Base-by-base conservation (phyloP, 1,284 basidiomycete genomes). In the Trichosporon coremiiforme region DNA sequence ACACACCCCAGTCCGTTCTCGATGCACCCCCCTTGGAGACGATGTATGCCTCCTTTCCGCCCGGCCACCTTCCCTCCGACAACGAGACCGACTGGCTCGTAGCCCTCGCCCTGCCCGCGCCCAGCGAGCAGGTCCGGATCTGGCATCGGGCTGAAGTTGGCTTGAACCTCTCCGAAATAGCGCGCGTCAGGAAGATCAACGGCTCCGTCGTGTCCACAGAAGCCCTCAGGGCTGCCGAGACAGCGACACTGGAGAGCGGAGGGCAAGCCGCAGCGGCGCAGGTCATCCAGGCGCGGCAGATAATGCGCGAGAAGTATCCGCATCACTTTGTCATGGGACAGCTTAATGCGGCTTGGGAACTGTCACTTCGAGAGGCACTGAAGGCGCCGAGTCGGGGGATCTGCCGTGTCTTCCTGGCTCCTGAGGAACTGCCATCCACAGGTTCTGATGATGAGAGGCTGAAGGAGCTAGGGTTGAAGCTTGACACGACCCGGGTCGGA, bases 91-190 rank as follows among this genome's bases (percentile, higher is more conserved):
- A 67, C 7, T 79, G 75, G 75, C 63, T 73, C 20, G 67, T 72
- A 0, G 60, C 74, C 29, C 60, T 73, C 10, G 69, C 69, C 2
- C 71, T 78, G 1, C 73, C 70, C 0, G 25, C 38, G 8, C 72
- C 76, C 0, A 65, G 67, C 5, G 53, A 66, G 50, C 78, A 78
- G 50, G 64, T 73, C 8, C 71, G 78, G 5, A 10, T 75, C 6
- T 75, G 38, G 57, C 38, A 35, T 7, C 60, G 57, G 4, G 33
- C 22, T 17, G 36, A 29, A n/a, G 45, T 55, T 2, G 36, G 31
- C 2, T 15, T 20, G 2, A 50, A 31, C 17, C 36, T 17, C 4
- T 36, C 50, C 7, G 64, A 64, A 35, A 35, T 62, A 0, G 50
- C 4, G 50, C 20, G 50, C 3, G 50, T 53, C 5, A 22, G 9